Evolutionary conservation across 2,329 filamentous ascomycete genomes (phyloP).

Genomic region (Colletotrichum acutatum): DNA sequence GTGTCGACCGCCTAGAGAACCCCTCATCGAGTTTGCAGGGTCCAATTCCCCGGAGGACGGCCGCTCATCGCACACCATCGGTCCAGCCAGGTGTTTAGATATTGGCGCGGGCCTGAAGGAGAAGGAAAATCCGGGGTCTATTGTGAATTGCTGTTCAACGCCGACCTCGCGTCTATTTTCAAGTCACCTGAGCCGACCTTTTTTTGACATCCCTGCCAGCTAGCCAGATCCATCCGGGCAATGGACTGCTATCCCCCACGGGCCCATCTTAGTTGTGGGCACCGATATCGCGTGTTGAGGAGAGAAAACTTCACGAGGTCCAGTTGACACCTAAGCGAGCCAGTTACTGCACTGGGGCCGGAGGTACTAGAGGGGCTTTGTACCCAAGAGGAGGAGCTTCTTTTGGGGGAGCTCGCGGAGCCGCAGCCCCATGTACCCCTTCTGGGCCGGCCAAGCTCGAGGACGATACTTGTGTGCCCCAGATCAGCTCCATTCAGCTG

Average conservation of each 20-base stretch:
- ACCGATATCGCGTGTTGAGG: slow-evolving; percentile 23
- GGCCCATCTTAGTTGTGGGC: slow-evolving; percentile 31
- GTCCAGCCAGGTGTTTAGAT: neutral
- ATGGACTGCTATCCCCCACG: slow-evolving; percentile 12
- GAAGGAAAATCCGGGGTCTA: slow-evolving; percentile 27
- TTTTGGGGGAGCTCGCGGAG: slow-evolving; percentile 15
- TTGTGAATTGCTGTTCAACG: slow-evolving; percentile 11
- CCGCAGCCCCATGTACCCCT: slow-evolving; percentile 12
- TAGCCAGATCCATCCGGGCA: neutral
- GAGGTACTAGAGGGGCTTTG: neutral
- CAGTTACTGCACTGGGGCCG: slow-evolving; percentile 6
- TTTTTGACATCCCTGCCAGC: slow-evolving; percentile 22
- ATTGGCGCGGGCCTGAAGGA: neutral
- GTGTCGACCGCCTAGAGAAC: slow-evolving; percentile 2
- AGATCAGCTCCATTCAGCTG: slow-evolving; percentile 26
- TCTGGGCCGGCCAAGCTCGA: neutral
- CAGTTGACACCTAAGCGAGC: neutral
- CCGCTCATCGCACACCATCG: slow-evolving; percentile 30
- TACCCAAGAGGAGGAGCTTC: neutral
- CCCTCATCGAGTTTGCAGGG: slow-evolving; percentile 8
- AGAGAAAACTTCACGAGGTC: slow-evolving; percentile 11
- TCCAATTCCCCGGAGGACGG: slow-evolving; percentile 4
- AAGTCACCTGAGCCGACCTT: slow-evolving; percentile 32
- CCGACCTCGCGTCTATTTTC: slow-evolving; percentile 27
- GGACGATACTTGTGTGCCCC: neutral